Conservation (phyloP, 495 filamentous ascomycete species). For the Chaetomium cochliodes region DNA sequence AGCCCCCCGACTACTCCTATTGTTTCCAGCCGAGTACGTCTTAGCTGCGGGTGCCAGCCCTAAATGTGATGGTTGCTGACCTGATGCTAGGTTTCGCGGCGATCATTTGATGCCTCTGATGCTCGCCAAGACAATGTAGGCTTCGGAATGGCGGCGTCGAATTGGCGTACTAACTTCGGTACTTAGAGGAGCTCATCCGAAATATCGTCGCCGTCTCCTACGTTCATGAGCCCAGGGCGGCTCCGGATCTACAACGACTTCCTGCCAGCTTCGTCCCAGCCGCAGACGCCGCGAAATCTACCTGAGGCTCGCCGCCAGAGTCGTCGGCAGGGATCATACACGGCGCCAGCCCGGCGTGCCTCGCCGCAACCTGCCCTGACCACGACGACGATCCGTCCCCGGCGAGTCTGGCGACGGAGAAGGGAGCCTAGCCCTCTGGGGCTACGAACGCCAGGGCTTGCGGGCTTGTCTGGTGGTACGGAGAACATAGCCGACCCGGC, state of each 20-base stretch:
- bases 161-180: neutral
- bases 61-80: neutral
- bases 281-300: constrained; percentile 56
- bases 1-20: neutral
- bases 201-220: neutral
- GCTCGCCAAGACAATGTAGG: neutral
- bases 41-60: neutral
- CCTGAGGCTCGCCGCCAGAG: constrained; percentile 52
- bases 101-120: neutral
- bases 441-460: constrained; percentile 41
- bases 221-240: neutral
- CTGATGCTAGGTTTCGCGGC: neutral
- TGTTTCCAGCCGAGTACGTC: constrained; percentile 2
- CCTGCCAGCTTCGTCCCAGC: constrained; percentile 50
- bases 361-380: constrained; percentile 24
- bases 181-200: neutral
- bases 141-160: neutral
- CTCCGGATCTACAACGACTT: constrained; percentile 53
- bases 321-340: constrained; percentile 47
- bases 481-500: constrained; percentile 48
- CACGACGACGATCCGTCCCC: constrained; percentile 19
- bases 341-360: constrained; percentile 39
- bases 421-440: constrained; percentile 36
- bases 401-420: constrained; percentile 19
- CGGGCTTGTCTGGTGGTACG: constrained; percentile 46